Evolutionary conservation across 2,329 filamentous ascomycete species (phyloP).

Genomic region (Corynespora cassiicola): DNA sequence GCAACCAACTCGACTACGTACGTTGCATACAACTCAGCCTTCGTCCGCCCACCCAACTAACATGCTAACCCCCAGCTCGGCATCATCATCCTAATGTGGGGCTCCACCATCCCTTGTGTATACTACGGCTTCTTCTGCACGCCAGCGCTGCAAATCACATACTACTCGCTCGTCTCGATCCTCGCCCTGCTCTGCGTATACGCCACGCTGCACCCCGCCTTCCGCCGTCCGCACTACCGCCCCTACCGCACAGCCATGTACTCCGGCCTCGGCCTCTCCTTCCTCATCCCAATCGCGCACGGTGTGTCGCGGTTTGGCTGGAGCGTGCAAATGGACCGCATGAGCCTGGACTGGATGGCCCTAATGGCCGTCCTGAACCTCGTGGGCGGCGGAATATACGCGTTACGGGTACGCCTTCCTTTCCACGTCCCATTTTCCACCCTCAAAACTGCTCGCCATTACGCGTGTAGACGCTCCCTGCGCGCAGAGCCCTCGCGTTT

Average conservation of each 20-base stretch:
- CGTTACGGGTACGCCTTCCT: constrained; percentile 10
- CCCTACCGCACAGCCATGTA: constrained; percentile 18
- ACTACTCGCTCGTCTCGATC: constrained; percentile 19
- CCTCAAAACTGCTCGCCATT: too few species aligned
- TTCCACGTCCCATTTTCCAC: too few species aligned
- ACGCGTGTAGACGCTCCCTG: too few species aligned
- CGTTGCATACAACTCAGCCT: neutral
- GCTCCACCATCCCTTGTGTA: constrained; percentile 20
- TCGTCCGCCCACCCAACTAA: neutral
- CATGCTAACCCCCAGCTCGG: constrained; percentile 10
- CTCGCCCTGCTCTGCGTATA: constrained; percentile 13
- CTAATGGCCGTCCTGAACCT: constrained; percentile 19
- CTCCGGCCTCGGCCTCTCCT: constrained; percentile 14
- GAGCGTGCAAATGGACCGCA: constrained; percentile 19
- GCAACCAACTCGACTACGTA: constrained; percentile 21
- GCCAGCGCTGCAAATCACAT: constrained; percentile 9
- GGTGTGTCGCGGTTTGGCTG: constrained; percentile 15
- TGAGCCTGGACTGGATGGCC: constrained; percentile 27
- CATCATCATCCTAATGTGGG: constrained; percentile 25
- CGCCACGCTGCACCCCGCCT: constrained; percentile 18
- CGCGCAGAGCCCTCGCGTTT: too few species aligned
- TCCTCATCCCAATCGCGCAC: constrained; percentile 19
- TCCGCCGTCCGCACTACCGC: constrained; percentile 18
- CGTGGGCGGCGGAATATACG: constrained; percentile 14
- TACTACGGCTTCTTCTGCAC: constrained; percentile 24